Evolutionary conservation across 2,329 filamentous ascomycete species (phyloP).

Genomic region (Chaetomiaceae sp.): DNA sequence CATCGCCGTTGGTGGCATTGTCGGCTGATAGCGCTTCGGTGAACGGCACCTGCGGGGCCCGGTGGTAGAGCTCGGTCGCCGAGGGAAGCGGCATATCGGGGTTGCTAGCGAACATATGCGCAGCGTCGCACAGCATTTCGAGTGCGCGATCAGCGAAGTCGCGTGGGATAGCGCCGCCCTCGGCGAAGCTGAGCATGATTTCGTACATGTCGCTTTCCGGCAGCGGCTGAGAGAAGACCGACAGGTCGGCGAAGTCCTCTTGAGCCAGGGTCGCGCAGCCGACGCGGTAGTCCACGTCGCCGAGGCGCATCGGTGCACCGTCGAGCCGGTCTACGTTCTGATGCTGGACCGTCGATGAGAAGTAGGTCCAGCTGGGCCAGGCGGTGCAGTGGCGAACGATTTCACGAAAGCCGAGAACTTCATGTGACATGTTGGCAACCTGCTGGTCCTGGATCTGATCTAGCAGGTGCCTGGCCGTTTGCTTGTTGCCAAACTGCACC

Average conservation of each 20-base stretch:
- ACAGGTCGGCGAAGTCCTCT: slow-evolving; percentile 21
- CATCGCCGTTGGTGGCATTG: not conserved
- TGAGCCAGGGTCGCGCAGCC: slow-evolving; percentile 18
- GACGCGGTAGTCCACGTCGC: slow-evolving; percentile 17
- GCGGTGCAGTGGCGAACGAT: slow-evolving; percentile 24
- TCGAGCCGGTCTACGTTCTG: slow-evolving; percentile 19
- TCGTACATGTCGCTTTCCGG: slow-evolving; percentile 15
- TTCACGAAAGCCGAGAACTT: slow-evolving; percentile 23
- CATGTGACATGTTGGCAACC: slow-evolving; percentile 23
- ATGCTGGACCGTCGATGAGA: slow-evolving; percentile 21
- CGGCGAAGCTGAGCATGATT: slow-evolving; percentile 20
- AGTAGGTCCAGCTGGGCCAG: slow-evolving; percentile 23
- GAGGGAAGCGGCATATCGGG: slow-evolving; percentile 11
- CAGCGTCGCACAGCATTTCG: slow-evolving; percentile 18
- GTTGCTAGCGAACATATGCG: slow-evolving; percentile 15
- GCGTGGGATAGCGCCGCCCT: slow-evolving; percentile 15
- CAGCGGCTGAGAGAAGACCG: slow-evolving; percentile 16
- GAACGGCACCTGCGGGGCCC: slow-evolving; percentile 10
- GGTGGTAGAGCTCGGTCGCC: not conserved
- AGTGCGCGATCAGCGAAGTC: slow-evolving; percentile 18
- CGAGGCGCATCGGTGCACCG: slow-evolving; percentile 14
- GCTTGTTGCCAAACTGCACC: slow-evolving; percentile 27
- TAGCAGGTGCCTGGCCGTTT: slow-evolving; percentile 34
- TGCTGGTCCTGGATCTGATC: slow-evolving; percentile 37
- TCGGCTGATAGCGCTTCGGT: not conserved